Evolutionary conservation across 306 rosid genomes (phyloP).

Genomic region (Begonia masoniana): DNA sequence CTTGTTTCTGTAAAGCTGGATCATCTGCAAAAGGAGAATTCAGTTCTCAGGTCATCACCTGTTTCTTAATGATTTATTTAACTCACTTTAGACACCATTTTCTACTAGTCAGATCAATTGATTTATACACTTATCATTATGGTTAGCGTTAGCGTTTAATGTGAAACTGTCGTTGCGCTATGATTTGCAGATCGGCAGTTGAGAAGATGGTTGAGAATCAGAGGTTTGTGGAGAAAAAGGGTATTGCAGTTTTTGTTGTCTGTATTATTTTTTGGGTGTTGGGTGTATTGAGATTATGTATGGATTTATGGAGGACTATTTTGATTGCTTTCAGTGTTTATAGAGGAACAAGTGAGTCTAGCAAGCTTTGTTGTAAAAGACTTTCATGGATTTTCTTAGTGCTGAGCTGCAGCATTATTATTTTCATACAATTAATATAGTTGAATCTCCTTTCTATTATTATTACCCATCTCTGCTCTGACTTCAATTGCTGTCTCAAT

Average conservation of each 20-base stretch:
- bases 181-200: slow-evolving; percentile 55
- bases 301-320: slow-evolving; percentile 27
- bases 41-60: slow-evolving; percentile 56
- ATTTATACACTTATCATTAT: too few species aligned
- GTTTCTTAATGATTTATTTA: not conserved
- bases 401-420: slow-evolving; percentile 42
- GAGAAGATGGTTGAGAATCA: slow-evolving; percentile 56
- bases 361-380: slow-evolving; percentile 52
- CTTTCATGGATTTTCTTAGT: slow-evolving; percentile 68
- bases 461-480: too few species aligned
- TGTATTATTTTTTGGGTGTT: slow-evolving; percentile 47
- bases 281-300: slow-evolving; percentile 36
- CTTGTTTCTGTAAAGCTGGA: slow-evolving; percentile 51
- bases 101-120: too few species aligned
- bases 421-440: slow-evolving; percentile 24
- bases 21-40: slow-evolving; percentile 43
- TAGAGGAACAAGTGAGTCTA: slow-evolving; percentile 25
- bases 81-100: not conserved
- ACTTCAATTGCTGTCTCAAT: too few species aligned
- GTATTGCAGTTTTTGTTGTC: slow-evolving; percentile 33
- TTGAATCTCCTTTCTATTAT: too few species aligned
- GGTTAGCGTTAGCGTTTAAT: too few species aligned
- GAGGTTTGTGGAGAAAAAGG: slow-evolving; percentile 59
- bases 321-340: slow-evolving; percentile 30
- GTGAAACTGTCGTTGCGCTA: too few species aligned